A percentile compares a stretch with the other conserved stretches of the same genome.
Conservation (phyloP, 2,329 filamentous ascomycete species). For the Colletotrichum sp. region DNA sequence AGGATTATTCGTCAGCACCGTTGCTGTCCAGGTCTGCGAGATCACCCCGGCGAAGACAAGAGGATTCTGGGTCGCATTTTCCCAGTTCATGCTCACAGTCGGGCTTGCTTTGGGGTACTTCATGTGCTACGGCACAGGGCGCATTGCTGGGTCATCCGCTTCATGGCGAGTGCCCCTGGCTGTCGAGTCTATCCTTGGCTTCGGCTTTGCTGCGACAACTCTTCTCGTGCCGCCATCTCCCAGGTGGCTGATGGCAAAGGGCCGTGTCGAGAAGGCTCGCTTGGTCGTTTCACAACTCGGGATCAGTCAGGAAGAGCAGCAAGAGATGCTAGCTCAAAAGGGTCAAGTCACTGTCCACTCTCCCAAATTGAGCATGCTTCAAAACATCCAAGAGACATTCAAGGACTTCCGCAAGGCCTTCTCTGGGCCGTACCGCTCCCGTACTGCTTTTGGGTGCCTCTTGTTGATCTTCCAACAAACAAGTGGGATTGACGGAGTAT, state of each 20-base stretch:
- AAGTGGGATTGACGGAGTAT: slow-evolving; percentile 64
- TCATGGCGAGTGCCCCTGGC: slow-evolving; percentile 62
- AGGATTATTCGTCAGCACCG: slow-evolving; percentile 59
- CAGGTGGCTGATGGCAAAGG: slow-evolving; percentile 57
- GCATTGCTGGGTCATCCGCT: slow-evolving; percentile 45
- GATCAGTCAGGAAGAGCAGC: not conserved
- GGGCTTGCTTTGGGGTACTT: slow-evolving; percentile 64
- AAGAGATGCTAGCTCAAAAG: not conserved
- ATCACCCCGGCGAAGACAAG: slow-evolving; percentile 58
- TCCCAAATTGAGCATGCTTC: slow-evolving; percentile 30
- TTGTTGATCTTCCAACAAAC: slow-evolving; percentile 61
- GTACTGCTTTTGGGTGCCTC: slow-evolving; percentile 60
- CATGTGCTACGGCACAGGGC: slow-evolving; percentile 62
- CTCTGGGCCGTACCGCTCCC: slow-evolving; percentile 39
- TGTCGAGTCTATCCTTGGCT: slow-evolving; percentile 38
- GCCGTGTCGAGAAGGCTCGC: slow-evolving; percentile 47
- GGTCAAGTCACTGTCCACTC: slow-evolving; percentile 24
- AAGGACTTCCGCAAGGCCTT: slow-evolving; percentile 28
- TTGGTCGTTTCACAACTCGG: not conserved
- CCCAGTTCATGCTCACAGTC: slow-evolving; percentile 57
- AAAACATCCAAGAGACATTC: slow-evolving; percentile 30
- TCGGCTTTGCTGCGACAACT: slow-evolving; percentile 32
- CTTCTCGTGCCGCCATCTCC: slow-evolving; percentile 54
- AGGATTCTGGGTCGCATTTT: slow-evolving; percentile 55
- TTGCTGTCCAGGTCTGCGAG: slow-evolving; percentile 61